These are phyloP conservation scores for Wickerhamomyces kurtzmanii DNA, from an alignment of 805 yeast species.

Conservation along the genomic window DNA sequence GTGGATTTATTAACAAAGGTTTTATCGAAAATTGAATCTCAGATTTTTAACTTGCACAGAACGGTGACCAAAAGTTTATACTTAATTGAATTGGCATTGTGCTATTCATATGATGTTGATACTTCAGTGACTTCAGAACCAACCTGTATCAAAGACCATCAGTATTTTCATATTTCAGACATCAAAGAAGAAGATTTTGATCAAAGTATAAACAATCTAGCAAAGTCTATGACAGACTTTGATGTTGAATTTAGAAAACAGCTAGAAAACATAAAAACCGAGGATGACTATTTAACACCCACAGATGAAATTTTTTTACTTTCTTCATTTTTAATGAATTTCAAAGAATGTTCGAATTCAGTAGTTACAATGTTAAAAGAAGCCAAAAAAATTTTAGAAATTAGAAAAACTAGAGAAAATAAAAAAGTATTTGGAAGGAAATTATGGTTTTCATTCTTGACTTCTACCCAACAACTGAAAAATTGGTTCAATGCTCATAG, in stretches of 20 bases:
- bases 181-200: constrained; percentile 15
- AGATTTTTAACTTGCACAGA: constrained; percentile 23
- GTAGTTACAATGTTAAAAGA: constrained; percentile 22
- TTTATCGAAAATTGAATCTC: constrained; percentile 18
- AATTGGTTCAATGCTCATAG: constrained; percentile 24
- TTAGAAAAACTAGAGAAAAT: constrained; percentile 20
- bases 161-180: no score
- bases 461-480: constrained; percentile 21
- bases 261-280: constrained; percentile 17
- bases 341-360: constrained; percentile 26
- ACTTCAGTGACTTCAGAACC: constrained; percentile 1
- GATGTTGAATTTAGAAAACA: constrained; percentile 24
- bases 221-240: constrained; percentile 21
- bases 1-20: constrained; percentile 20
- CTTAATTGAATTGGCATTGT: constrained; percentile 21
- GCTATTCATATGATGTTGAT: constrained; percentile 30
- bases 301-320: constrained; percentile 39
- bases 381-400: constrained; percentile 18
- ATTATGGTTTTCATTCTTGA: constrained; percentile 33
- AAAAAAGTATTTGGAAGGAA: constrained; percentile 26
- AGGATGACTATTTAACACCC: constrained; percentile 26
- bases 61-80: constrained; percentile 23
- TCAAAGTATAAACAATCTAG: constrained; percentile 12
- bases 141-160: constrained; percentile 8
- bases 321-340: constrained; percentile 38